Percentiles rank a stretch among this genome's conserved stretches.
Evolutionary conservation across 2,329 filamentous ascomycete species (phyloP).

Genomic region (Fusarium pseudoanthophilum): DNA sequence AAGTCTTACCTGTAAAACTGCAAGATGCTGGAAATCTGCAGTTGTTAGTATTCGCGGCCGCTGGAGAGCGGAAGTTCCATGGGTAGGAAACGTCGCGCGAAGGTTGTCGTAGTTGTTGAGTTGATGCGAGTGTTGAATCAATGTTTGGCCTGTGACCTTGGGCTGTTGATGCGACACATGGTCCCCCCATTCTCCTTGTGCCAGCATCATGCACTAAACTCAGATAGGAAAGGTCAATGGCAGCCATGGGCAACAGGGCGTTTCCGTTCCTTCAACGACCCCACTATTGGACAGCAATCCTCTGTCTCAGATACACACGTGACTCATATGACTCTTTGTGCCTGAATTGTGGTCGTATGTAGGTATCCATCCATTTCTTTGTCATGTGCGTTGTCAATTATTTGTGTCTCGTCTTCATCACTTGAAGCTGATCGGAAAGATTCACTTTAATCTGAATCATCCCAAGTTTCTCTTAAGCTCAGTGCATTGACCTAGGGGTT

Average conservation of each 20-base stretch:
- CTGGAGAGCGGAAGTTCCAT: constrained; percentile 44
- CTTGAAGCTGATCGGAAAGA: neutral
- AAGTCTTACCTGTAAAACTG: constrained; percentile 34
- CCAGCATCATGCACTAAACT: constrained; percentile 37
- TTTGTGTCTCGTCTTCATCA: neutral
- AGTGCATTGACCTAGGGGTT: constrained; percentile 16
- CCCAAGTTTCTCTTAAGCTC: neutral
- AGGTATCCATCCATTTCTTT: neutral
- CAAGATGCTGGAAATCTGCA: constrained; percentile 8
- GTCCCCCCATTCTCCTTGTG: constrained; percentile 45
- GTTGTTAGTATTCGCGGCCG: constrained; percentile 44
- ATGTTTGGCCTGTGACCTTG: constrained; percentile 43
- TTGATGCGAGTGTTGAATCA: constrained; percentile 32
- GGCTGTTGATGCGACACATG: constrained; percentile 46
- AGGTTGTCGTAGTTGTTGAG: constrained; percentile 38
- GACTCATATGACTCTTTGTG: constrained; percentile 32
- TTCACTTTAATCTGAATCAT: neutral
- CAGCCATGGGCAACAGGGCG: constrained; percentile 49
- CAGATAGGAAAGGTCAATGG: constrained; percentile 38
- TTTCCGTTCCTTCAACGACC: constrained; percentile 27
- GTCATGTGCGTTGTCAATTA: constrained; percentile 15
- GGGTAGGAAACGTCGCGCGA: constrained; percentile 40
- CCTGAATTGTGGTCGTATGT: constrained; percentile 9
- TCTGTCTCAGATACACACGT: constrained; percentile 37
- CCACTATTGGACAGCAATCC: constrained; percentile 41